Base-by-base conservation (phyloP, 1,139 yeast genomes). In the Kodamaea fungicola region DNA sequence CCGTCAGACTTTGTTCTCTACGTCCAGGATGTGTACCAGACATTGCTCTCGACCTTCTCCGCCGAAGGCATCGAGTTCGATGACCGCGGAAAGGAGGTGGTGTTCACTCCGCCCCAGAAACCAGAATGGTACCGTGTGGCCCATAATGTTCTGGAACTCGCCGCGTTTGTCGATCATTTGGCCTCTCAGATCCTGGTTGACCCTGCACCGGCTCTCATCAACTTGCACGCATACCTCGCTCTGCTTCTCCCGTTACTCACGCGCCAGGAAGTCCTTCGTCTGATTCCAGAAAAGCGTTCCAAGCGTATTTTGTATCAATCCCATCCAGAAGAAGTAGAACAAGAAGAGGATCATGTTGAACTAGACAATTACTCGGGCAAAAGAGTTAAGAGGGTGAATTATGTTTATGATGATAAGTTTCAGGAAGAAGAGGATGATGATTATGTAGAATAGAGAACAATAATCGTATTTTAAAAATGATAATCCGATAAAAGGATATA, bases 71-170 rank as follows among this genome's bases (percentile, higher is more conserved):
- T 66, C 4, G 73, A 68, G 38, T 67, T 67, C 42, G 61, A 62
- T 45, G 53, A 44, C 2, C 34, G 48, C 3, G 71, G 67, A 1
- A 46, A 60, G 1, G 71, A 64, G 39, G 50, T 63, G 0, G 39
- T 41, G 3, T 12, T 7, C 8, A 28, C 23, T 7, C 28, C 12
- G 7, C 12, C 25, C 16, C 36, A 8, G 26, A 30, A 29, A 29
- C 34, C 38, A 7, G 13, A 57, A 30, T 71, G 76, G 71, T 72
- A 63, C 48, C 76, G 71, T 43, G 64, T 74, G 12, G 79, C 79
- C 0, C 45, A 62, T 2, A 61, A 59, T 40, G 45, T 52, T 4
- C 44, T 37, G 2, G 71, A 70, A 35, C 53, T 74, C 29, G 39
- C 47, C 6, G 37, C 35, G 2, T 74, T 74, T 46, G 47, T 64